A percentile compares a stretch with the other conserved stretches of the same genome.
Evolutionary conservation across 345 rosid genomes (phyloP).

Genomic region (Turnera subulata): DNA sequence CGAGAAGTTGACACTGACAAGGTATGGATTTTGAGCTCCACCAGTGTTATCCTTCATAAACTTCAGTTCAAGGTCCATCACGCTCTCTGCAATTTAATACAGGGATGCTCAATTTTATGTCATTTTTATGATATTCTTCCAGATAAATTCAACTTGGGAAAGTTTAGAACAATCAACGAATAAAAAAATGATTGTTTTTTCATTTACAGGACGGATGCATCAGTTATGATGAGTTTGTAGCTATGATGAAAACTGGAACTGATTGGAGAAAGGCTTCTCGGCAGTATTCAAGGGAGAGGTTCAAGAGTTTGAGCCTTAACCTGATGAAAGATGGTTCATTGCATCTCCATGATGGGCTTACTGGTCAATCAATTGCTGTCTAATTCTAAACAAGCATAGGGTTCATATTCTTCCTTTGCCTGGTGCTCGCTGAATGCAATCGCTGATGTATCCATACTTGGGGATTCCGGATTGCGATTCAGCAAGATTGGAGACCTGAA

Average conservation of each 20-base stretch:
- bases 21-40: slow-evolving; percentile 34
- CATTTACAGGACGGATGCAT: slow-evolving; percentile 67
- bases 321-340: slow-evolving; percentile 96
- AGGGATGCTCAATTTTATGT: not conserved
- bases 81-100: too few relatives aligned
- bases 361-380: slow-evolving; percentile 72
- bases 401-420: slow-evolving; percentile 9
- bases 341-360: slow-evolving; percentile 80
- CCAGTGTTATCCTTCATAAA: too few relatives aligned
- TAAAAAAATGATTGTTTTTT: not conserved
- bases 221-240: slow-evolving; percentile 89
- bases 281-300: slow-evolving; percentile 95
- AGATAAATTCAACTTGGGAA: slow-evolving; percentile 4
- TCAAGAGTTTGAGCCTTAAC: slow-evolving; percentile 89
- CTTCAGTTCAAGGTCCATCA: not conserved
- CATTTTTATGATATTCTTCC: not conserved
- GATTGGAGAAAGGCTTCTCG: slow-evolving; percentile 99
- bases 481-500: not conserved
- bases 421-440: slow-evolving; percentile 13
- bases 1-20: slow-evolving; percentile 94
- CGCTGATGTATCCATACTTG: too few relatives aligned
- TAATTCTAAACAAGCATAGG: slow-evolving; percentile 16
- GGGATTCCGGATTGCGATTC: too few relatives aligned
- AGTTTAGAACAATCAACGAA: not conserved
- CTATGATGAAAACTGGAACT: slow-evolving; percentile 98